Evolutionary conservation across 306 rosid species (phyloP), one percentile per base, ranked within the genome.

Genomic region (Astragalus glycyphyllos): DNA sequence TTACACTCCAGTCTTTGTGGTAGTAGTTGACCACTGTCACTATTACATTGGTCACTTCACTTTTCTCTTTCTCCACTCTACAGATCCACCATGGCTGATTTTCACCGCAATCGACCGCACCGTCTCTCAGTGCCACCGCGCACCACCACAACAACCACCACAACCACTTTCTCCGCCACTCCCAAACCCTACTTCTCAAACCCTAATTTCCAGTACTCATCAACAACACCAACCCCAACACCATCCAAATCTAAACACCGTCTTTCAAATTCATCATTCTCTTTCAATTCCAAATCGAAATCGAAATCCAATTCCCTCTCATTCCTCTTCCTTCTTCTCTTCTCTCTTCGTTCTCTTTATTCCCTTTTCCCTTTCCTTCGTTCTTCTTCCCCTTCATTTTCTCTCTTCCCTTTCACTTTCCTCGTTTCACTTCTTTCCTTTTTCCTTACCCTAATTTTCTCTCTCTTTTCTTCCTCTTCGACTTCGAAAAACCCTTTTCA

Each of bases 331-430:
- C 75, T 92, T 65, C 85, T 90, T 4, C 92, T 92, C 37, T 58
- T 88, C 79, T 88, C 96, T 26, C 87, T 90, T 4, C 92, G 91
- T 7, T 88, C 96, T 32, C 86, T 88, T 46, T 88, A 85, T 31
- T 86, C 92, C 34, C 83, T 91, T 17, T 90, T 88, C 56, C 96
- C 92, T 16, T 88, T 88, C 68, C 89, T 88, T 45, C 93, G 96
- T 44, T 86, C 98, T 3, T 87, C 96, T 11, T 90, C 96, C 6
- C 91, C 92, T 73, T 90, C 94, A 0, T 90, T 86, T 54, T 60
- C 89, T n/a, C 86, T 86, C 12, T 89, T 87, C 81, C 91, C 88
- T 41, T 90, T 87, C 49, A 82, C 91, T 48, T 91, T 91, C 79
- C 88, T 90, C 26, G 90, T 92, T 9, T 87, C 92, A 1, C 81